Percentiles rank a stretch among this genome's conserved stretches.
These are phyloP conservation scores for Peziza echinospora DNA, from an alignment of 495 filamentous ascomycete species.

Conservation along the genomic window DNA sequence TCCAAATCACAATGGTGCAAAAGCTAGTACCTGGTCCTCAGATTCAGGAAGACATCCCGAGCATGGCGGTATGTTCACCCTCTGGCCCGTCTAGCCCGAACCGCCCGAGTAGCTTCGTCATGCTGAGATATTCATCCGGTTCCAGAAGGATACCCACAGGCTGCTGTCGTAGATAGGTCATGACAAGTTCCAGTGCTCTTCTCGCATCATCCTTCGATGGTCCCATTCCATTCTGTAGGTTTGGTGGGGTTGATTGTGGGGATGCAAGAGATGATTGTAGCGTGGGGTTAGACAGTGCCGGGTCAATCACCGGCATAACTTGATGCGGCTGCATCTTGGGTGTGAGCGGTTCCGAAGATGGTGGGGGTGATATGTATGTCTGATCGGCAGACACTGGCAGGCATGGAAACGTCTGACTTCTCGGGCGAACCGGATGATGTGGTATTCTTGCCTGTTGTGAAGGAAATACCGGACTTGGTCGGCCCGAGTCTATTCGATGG, in stretches of 20 bases:
- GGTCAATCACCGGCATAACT: slow-evolving; percentile 44
- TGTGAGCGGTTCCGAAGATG: slow-evolving; percentile 38
- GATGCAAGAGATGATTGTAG: slow-evolving; percentile 22
- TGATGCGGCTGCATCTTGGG: slow-evolving; percentile 36
- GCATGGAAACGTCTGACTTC: slow-evolving; percentile 88
- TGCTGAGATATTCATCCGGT: slow-evolving; percentile 61
- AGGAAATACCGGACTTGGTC: slow-evolving; percentile 21
- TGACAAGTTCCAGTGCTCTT: slow-evolving; percentile 61
- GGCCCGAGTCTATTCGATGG: slow-evolving; percentile 7
- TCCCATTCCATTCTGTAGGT: background rate
- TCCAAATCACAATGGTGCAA: no score
- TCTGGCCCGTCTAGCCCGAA: slow-evolving; percentile 17
- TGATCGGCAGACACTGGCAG: slow-evolving; percentile 44
- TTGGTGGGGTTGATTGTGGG: slow-evolving; percentile 14
- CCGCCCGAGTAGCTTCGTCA: slow-evolving; percentile 42
- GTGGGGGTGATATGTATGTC: slow-evolving; percentile 43
- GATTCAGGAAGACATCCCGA: background rate
- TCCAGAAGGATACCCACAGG: slow-evolving; percentile 39
- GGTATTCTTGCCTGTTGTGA: slow-evolving; percentile 41
- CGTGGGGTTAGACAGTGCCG: slow-evolving; percentile 39
- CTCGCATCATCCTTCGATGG: slow-evolving; percentile 82
- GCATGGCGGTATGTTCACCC: background rate
- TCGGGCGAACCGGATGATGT: slow-evolving; percentile 23
- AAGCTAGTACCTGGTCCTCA: no score
- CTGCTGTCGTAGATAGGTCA: slow-evolving; percentile 64